Evolutionary conservation across 108 stramenopile species (phyloP), one percentile per base, ranked within the genome.

Genomic region (Conticribra guillardii): DNA sequence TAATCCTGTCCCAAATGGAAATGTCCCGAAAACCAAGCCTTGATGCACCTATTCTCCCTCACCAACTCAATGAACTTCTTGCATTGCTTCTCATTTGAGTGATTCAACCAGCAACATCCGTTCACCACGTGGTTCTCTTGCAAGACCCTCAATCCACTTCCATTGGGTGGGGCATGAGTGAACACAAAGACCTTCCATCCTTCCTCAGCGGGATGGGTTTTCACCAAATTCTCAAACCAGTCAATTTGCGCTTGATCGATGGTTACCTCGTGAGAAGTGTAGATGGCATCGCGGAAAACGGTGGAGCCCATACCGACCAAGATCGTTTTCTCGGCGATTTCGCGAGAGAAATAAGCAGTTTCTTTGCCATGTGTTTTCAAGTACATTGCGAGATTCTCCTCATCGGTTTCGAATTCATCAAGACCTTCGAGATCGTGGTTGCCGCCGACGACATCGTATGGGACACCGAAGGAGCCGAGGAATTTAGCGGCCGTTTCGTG

Each of bases 141-240:
- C 73, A 98, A 68, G 16, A 97, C 94, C 5, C 97, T 73, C 19
- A 98, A 71, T 15, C 94, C 95, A 19, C 73, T 71, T 7, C 97
- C 97, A 57, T 87, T 95, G 30, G 89, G 87, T 4, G 97, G 97
- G 19, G 97, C 97, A 76, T 98, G 97, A 0, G 94, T 81, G 73
- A 97, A 97, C 22, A 97, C 95, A 46, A 97, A 82, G 8, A 98
- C 78, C 67, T 89, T 93, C 97, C 97, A 98, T 3, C 95, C 96
- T 11, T 98, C 94, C 16, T 76, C 73, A 22, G 81, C 87, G 0
- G 90, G 89, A 76, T 96, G 87, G 1, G 58, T 79, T 41, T 71
- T 64, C 1, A 96, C 66, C 28, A 79, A 41, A 16, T 93, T 44
- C 45, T 91, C 89, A 74, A 98, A 96, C 97, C 97, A 98, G 27